Conservation (phyloP, 179 eudicot genomes). For the Silene noctiflora region DNA sequence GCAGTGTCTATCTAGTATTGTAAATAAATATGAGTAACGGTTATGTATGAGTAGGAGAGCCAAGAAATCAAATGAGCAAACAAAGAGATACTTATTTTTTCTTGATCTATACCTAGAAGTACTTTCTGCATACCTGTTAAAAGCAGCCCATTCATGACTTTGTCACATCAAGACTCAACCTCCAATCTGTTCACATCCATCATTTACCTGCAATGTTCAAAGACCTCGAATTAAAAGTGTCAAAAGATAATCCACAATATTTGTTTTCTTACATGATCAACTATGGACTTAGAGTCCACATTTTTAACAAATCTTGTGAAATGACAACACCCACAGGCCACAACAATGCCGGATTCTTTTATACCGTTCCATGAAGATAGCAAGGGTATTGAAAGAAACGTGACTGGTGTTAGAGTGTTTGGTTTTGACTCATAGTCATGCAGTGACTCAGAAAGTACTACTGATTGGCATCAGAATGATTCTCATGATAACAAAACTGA, state of each 20-base stretch:
- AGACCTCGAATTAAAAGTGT: neutral
- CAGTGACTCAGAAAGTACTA: neutral
- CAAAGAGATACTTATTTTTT: too few species aligned
- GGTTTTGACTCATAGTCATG: neutral
- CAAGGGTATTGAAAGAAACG: neutral
- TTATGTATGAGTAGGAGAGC: neutral
- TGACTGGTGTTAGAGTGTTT: neutral
- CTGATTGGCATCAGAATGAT: neutral
- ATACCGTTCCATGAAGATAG: neutral
- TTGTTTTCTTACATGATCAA: neutral
- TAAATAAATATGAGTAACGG: neutral
- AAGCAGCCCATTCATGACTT: neutral
- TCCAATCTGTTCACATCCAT: constrained; percentile 6
- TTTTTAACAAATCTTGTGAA: neutral
- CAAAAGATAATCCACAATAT: neutral
- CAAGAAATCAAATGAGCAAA: neutral
- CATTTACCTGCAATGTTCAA: neutral
- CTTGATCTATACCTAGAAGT: neutral
- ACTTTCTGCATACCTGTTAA: neutral
- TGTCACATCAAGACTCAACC: neutral
- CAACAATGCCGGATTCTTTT: neutral
- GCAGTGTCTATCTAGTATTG: neutral
- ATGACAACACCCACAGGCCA: neutral
- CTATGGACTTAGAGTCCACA: neutral
- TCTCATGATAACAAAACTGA: neutral